Base-by-base conservation (phyloP, 495 filamentous ascomycete species). In the Viridothelium virens region DNA sequence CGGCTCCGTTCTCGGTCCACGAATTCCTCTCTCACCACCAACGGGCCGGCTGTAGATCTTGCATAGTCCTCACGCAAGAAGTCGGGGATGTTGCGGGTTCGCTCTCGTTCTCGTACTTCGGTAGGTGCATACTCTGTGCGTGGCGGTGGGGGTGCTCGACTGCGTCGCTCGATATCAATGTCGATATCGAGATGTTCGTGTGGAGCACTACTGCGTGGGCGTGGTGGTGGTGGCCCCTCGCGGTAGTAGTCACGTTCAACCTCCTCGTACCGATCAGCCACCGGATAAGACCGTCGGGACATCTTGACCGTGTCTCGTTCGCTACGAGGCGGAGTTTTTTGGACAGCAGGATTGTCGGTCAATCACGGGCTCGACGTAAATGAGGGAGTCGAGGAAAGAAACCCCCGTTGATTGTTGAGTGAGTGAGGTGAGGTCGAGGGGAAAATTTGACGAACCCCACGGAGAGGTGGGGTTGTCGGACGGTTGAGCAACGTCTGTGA, bases 21-120 rank as follows among this genome's bases (percentile, higher is more conserved):
- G 11, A 68, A 67, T 39, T 70, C 64, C 63, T 79, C 77, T 47
- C 79, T 67, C 11, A 84, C 31, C 2, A 84, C 82, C 65, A 85
- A 67, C 9, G 74, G 74, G 18, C 81, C 82, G 38, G 76, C 74
- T 56, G 72, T 71, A n/a, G 71, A 71, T 39, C 73, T 71, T 39
- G 77, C 78, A 67, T 83, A 83, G 67, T 84, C 83, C 11, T 84
- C 82, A 62, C 79, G 77, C 14, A 85, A 70, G 69, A 85, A 85
- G 11, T 83, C 82, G 39, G 81, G 82, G n/a, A 76, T 72, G 36
- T 73, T 70, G 14, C 75, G 76, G 33, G 73, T 74, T 14, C 73
- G 70, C 36, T 73, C 77, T 68, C 70, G 50, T 68, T 63, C 62
- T 67, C 70, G 39, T 64, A 67, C 41, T 67, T 68, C 53, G 46